Base-by-base conservation (phyloP, 1,284 basidiomycete species). In the Ganoderma boninense region DNA sequence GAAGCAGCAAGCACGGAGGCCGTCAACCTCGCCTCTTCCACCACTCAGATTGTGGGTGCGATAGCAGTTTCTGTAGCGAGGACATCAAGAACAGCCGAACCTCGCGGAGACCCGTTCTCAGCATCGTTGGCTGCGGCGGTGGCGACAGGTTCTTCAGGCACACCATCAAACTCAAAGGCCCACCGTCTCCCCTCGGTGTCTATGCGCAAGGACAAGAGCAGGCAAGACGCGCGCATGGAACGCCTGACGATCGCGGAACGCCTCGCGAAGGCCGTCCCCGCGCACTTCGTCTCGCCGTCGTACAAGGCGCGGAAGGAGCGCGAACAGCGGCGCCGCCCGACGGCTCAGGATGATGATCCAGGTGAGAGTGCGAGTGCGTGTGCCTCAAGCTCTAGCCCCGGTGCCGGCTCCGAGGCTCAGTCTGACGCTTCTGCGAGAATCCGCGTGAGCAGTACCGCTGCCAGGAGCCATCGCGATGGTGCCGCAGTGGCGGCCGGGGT, bases 251-350 rank as follows among this genome's bases (percentile, higher is more conserved):
- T 62, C 42, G 60, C 60, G 11, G 60, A 62, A 62, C 60, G 60
- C 10, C 60, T 62, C 42, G 60, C 60, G 7, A 62, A 29, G 42
- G 60, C 60, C 11, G 4, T 62, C 60, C 60, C 60, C 1, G 38
- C n/a, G 26, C 54, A 81, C 65, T 71, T 79, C 16, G 76, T 75
- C 46, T 43, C 44, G 29, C 68, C 68, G 18, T 35, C 56, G 23
- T 64, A 68, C 64, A 68, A 71, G 70, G 64, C 57, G 32, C 68
- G 68, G 68, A 62, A 65, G 14, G 67, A 67, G 59, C 65, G 62
- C 16, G 67, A 43, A 44, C 61, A 60, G 11, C 26, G 29, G 18
- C 54, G 10, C 14, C 26, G 32, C 29, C 8, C 29, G 13, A 20
- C n/a, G 11, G 11, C 49, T 54, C 32, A 32, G 32, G 32, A 32